Evolutionary conservation across 2,329 filamentous ascomycete species (phyloP).

Genomic region (Hypomyces perniciosus): DNA sequence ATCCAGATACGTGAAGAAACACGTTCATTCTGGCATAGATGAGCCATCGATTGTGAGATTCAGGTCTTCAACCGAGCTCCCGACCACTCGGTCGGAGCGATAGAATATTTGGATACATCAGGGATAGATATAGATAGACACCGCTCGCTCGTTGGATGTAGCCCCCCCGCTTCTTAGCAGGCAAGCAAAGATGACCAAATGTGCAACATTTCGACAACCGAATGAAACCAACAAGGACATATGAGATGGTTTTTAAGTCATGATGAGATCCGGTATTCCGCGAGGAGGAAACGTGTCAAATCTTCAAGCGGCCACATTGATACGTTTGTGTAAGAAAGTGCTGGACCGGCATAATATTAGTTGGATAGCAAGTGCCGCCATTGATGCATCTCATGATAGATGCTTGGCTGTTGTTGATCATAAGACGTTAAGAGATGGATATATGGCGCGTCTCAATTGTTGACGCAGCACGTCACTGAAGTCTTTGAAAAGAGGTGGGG

Average conservation of each 20-base stretch:
- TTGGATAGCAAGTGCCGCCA: not conserved
- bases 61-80: not conserved
- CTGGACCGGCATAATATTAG: not conserved
- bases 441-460: not conserved
- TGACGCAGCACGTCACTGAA: slow-evolving; percentile 5
- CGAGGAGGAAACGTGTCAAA: not conserved
- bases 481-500: slow-evolving; percentile 7
- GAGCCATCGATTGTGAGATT: not conserved
- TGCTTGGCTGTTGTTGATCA: slow-evolving; percentile 5
- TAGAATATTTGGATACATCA: too few relatives aligned
- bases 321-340: too few relatives aligned
- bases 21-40: not conserved
- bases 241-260: too few relatives aligned
- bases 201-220: too few relatives aligned
- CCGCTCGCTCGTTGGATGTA: too few relatives aligned
- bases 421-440: not conserved
- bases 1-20: not conserved
- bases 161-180: too few relatives aligned
- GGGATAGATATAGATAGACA: too few relatives aligned
- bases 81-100: not conserved
- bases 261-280: too few relatives aligned
- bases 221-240: too few relatives aligned
- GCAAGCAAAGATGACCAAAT: too few relatives aligned
- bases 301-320: not conserved
- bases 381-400: not conserved